Conservation (phyloP, 2,329 filamentous ascomycete genomes). For the Fusarium newnesense region DNA sequence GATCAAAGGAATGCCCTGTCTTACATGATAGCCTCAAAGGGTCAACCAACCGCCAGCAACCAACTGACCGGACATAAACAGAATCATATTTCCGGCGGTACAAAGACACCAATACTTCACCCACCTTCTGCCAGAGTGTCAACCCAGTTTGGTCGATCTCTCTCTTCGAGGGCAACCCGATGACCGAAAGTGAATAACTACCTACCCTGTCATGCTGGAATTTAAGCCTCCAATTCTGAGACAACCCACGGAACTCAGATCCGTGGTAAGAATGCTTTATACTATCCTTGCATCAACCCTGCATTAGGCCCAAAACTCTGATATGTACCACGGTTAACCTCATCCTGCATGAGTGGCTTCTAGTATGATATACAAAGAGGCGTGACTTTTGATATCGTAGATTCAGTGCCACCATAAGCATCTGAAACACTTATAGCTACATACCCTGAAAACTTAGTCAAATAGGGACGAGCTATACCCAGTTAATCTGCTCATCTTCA, state of each 20-base stretch:
- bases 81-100: neutral
- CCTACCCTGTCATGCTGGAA: conserved; percentile 16
- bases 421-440: conserved; percentile 7
- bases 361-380: neutral
- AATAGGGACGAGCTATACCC: neutral
- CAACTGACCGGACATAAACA: neutral
- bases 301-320: conserved; percentile 4
- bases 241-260: conserved; percentile 14
- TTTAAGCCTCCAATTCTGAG: conserved; percentile 11
- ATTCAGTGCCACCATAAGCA: conserved; percentile 15
- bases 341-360: conserved; percentile 7
- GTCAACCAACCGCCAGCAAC: neutral
- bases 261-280: conserved; percentile 21
- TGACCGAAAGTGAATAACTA: neutral
- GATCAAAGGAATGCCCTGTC: conserved; percentile 34
- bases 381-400: conserved; percentile 1
- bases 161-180: neutral
- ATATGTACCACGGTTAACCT: neutral
- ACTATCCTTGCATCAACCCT: conserved; percentile 33
- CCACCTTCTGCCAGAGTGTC: neutral
- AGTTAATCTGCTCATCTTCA: neutral
- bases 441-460: neutral
- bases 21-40: conserved; percentile 24
- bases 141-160: neutral
- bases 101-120: neutral